Evolutionary conservation across 805 yeast species (phyloP), one percentile per base, ranked within the genome.

Genomic region (Yarrowia porcina): DNA sequence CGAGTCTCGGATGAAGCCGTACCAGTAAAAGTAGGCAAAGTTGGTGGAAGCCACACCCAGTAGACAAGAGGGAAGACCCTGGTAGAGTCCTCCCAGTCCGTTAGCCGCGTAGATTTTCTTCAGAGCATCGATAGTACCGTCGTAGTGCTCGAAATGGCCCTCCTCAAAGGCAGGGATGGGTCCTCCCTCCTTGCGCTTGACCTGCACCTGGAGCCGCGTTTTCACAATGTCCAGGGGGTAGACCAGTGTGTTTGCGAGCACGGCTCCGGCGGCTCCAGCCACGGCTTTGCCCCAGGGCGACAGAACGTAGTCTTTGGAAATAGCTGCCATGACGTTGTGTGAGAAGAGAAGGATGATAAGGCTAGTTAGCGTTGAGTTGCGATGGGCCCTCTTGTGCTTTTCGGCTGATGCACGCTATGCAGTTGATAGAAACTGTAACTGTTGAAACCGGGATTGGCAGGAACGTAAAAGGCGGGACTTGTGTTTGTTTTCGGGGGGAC

Each of bases 21-120:
- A 90, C 94, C 96, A 90, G 74, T 89, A 90, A 73, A 90, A 90
- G 73, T 90, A 90, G 30, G 90, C 85, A 71, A 90, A 90, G 68
- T 86, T 87, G 70, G 88, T 89, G 9, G 88, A 83, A 1, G 92
- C 91, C 11, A 86, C 83, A 2, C 91, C 90, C 18, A 86, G 69
- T 42, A 89, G 74, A 0, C 89, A 82, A 1, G 91, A 84, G 2
- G 82, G 74, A 50, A 89, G 73, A 1, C 96, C 96, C 66, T 82
- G 83, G 74, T 89, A 90, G 73, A 88, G 80, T 7, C 93, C 94
- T 17, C 75, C 66, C 11, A 87, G 54, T 1, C 96, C 96, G 67
- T 84, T 80, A 66, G 75, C 75, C 60, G 65, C 65, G 70, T 83
- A 81, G 4, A 89, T 83, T 71, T 84, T 79, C 32, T 69, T 66